Evolutionary conservation across 2,329 filamentous ascomycete genomes (phyloP).

Genomic region (Sarocladiaceae sp.): DNA sequence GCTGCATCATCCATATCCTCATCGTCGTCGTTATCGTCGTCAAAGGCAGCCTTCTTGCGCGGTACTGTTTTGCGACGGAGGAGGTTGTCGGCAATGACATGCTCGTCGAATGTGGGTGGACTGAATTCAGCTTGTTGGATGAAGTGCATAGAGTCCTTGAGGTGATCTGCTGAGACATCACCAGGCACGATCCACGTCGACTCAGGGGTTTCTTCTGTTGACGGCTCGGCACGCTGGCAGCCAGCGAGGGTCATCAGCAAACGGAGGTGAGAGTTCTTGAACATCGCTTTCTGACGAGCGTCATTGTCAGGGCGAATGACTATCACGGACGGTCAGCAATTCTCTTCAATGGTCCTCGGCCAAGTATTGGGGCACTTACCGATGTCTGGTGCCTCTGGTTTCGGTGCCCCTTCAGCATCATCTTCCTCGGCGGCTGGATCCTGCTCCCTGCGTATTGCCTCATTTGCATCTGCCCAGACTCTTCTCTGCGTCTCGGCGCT

Average conservation of each 20-base stretch:
- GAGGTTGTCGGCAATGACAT: constrained; percentile 66
- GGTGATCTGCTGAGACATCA: constrained; percentile 52
- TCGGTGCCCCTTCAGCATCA: constrained; percentile 19
- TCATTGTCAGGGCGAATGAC: constrained; percentile 59
- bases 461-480: constrained; percentile 68
- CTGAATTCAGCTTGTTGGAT: constrained; percentile 75
- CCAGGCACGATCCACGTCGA: constrained; percentile 74
- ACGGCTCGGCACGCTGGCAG: constrained; percentile 51
- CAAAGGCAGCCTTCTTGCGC: constrained; percentile 55
- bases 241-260: constrained; percentile 75
- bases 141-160: constrained; percentile 62
- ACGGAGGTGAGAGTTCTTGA: constrained; percentile 82
- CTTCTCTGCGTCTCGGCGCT: constrained; percentile 66
- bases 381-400: constrained; percentile 23
- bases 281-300: constrained; percentile 65
- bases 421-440: constrained; percentile 24
- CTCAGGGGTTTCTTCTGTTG: constrained; percentile 63
- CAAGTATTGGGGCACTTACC: no score
- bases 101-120: constrained; percentile 71
- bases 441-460: constrained; percentile 42
- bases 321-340: no score
- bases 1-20: constrained; percentile 42
- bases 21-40: constrained; percentile 62
- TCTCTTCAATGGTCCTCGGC: constrained; percentile 11
- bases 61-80: constrained; percentile 63